Conservation (phyloP, 345 rosid species). For the Hibiscus tridactylites region DNA sequence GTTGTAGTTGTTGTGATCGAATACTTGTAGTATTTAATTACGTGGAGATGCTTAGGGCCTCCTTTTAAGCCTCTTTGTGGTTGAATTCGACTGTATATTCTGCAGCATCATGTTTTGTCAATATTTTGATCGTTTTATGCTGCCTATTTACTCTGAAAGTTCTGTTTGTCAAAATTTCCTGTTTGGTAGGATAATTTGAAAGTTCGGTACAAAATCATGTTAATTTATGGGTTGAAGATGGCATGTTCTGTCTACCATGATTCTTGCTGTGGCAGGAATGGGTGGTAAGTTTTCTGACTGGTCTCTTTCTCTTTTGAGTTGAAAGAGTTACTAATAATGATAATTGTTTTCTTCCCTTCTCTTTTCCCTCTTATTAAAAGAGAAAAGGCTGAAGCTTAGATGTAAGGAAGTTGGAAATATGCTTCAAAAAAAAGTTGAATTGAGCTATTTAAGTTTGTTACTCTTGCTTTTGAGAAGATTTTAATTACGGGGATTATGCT, state of each 20-base stretch:
- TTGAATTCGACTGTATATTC: constrained; percentile 1
- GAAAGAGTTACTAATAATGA: not conserved
- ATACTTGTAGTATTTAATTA: constrained; percentile 24
- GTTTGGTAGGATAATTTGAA: constrained; percentile 1
- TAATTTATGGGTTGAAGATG: not conserved
- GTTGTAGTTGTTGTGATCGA: constrained; percentile 22
- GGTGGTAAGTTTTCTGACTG: not conserved
- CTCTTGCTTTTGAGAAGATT: not conserved
- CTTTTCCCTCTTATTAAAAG: not conserved
- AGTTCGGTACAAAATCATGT: not conserved
- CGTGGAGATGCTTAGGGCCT: not conserved
- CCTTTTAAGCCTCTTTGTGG: not conserved
- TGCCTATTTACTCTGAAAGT: not conserved
- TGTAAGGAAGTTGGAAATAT: not conserved
- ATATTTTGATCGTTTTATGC: not conserved
- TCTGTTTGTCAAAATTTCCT: not conserved
- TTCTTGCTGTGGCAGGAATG: not conserved
- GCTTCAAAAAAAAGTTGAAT: not conserved
- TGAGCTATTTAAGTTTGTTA: not conserved
- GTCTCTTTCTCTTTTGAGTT: not conserved
- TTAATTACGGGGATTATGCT: not conserved
- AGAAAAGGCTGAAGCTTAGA: not conserved
- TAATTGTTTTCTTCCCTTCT: not conserved
- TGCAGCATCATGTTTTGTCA: constrained; percentile 2
- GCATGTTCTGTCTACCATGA: not conserved